Evolutionary conservation across 1,284 basidiomycete genomes (phyloP), one percentile per base, ranked within the genome.

Genomic region (Heliocybe sulcata): DNA sequence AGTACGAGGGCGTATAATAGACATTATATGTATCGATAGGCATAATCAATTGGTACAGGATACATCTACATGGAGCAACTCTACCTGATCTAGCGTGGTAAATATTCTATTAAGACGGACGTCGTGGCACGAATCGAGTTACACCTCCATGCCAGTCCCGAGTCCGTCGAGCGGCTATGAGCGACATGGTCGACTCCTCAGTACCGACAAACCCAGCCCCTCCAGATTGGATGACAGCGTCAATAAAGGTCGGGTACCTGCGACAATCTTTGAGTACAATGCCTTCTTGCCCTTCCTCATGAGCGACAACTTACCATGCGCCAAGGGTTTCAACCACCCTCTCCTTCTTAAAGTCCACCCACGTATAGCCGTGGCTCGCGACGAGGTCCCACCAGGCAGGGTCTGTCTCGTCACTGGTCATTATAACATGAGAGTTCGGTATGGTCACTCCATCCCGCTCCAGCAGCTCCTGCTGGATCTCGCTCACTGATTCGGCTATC

Each of bases 161-260:
- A 29, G 86, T 82, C 26, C 87, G 73, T 14, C 83, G 74, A 51
- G 74, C 73, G 2, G 85, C 84, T 19, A 90, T 63, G 35, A 80
- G 68, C 2, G 82, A 82, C 79, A 88, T 87, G 2, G 87, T 89
- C 42, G 83, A 87, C 49, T 73, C 65, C 56, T 82, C 76, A 3
- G 85, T 89, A 4, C 86, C 87, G 12, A 90, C 79, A 63, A 90
- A 85, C 8, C 85, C 85, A 6, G 72, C 62, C 9, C 81, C 85
- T 31, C 72, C 69, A 0, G 83, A 83, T 61, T 90, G 85, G 57
- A 88, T 80, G 3, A 80, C 80, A 3, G 85, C 84, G 63, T 90
- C 87, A 56, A 90, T 76, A 52, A 88, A 67, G 12, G 86, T 71
- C 3, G 85, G 82, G 64, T 83, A 82, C 83, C 84, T 83, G 59